Evolutionary conservation across 140 eudicot genomes (phyloP), one percentile per base, ranked within the genome.

Genomic region (Bidens hawaiensis): DNA sequence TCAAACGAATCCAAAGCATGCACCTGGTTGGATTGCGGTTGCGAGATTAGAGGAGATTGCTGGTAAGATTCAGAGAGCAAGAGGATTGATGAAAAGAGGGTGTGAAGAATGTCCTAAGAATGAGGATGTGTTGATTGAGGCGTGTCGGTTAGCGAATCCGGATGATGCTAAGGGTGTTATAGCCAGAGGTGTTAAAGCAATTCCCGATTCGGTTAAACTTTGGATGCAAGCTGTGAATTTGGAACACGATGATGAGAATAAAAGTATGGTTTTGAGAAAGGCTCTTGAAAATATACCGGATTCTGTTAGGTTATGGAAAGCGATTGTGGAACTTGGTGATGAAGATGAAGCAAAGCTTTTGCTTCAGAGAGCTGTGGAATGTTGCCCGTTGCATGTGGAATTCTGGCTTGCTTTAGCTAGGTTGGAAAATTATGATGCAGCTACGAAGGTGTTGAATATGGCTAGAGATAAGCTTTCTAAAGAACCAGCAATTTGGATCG

Each of bases 121-220:
- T 12, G 98, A 91, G 79, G 98, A 91, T 73, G 88, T 87, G 10
- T 91, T 96, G 98, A 36, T 91, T 47, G 98, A 91, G 80, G 96
- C 96, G 0, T 87, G 94, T 57, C 82, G 98, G 4, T 80, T 91
- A 47, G 69, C 96, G 0, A 75, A 69, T 53, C 91, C 87, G 1
- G 77, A 46, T 28, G 96, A 84, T 41, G 95, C 98, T 2, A 91
- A 91, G 78, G 96, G 86, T 41, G 98, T 91, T 65, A 87, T 91
- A 19, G 98, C 98, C 0, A 74, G 69, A 60, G 98, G 95, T 14
- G 96, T 87, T 26, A 84, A 91, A 65, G 85, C 95, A 0, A 91
- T 75, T 60, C 95, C 98, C 0, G 80, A 82, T 57, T 91, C 98
- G 3, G 98, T 91, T 8, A 85, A 85, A 76, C 73, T 91, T 58